Percentiles rank a stretch among this genome's conserved stretches.
Conservation (phyloP, 2,329 filamentous ascomycete genomes). For the Fusarium pseudonygamai region DNA sequence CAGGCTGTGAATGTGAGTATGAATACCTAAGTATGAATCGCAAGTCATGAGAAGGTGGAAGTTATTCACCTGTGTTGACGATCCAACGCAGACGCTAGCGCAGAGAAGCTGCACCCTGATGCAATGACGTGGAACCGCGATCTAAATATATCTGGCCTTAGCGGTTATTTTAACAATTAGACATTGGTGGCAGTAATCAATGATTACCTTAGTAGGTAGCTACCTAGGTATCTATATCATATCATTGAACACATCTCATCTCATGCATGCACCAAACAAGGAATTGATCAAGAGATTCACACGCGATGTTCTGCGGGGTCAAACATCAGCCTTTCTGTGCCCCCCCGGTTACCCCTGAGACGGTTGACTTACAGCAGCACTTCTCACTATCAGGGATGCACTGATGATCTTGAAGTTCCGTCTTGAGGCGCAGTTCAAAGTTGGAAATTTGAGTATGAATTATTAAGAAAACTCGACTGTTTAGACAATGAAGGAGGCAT, state of each 20-base stretch:
- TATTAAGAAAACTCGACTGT: neutral
- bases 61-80: slow-evolving; percentile 9
- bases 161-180: neutral
- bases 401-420: neutral
- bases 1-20: slow-evolving; percentile 1
- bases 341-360: slow-evolving; percentile 14
- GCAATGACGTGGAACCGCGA: neutral
- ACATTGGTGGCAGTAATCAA: neutral
- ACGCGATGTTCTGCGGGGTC: slow-evolving; percentile 28
- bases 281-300: slow-evolving; percentile 5
- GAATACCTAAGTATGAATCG: slow-evolving; percentile 12
- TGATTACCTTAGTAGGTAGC: neutral
- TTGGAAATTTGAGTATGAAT: neutral
- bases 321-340: neutral
- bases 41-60: slow-evolving; percentile 4
- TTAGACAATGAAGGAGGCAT: neutral
- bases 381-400: neutral
- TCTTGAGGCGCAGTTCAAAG: neutral
- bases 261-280: slow-evolving; percentile 7
- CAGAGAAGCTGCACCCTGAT: slow-evolving; percentile 5
- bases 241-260: neutral
- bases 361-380: slow-evolving; percentile 9
- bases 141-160: neutral
- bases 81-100: slow-evolving; percentile 10
- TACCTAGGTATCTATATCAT: neutral